Percentiles rank a stretch among this genome's conserved stretches.
phyloP scores from a whole-genome alignment of 441 rosid species.

The Codiaeum variegatum region DNA sequence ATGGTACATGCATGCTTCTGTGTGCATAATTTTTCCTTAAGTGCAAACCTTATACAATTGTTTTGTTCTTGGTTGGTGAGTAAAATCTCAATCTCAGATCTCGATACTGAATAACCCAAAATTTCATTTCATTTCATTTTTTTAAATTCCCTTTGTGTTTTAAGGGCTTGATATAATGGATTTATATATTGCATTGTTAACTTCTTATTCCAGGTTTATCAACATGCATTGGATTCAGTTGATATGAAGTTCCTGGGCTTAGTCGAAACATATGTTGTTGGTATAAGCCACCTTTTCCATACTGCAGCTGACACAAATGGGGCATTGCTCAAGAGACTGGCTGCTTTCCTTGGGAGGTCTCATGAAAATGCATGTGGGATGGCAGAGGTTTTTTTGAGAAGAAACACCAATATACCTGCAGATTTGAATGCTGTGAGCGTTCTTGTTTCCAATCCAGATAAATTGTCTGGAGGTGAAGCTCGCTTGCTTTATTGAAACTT shows the following conservation, averaged over 20 bases:
- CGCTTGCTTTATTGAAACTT: conserved; percentile 9
- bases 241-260: conserved; percentile 45
- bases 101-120: not conserved
- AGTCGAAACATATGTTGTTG: conserved; percentile 82
- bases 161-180: conserved; percentile 1
- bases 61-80: not conserved
- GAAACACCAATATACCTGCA: conserved; percentile 61
- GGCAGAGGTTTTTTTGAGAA: conserved; percentile 69
- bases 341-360: conserved; percentile 57
- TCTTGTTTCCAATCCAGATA: conserved; percentile 62
- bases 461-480: conserved; percentile 43
- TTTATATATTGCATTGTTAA: conserved; percentile 10
- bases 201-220: conserved; percentile 34
- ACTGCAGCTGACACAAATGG: conserved; percentile 62
- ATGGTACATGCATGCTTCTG: not conserved
- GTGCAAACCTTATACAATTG: not conserved
- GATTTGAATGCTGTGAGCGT: conserved; percentile 79
- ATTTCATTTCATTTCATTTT: not conserved
- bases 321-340: conserved; percentile 59
- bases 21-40: not conserved
- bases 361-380: conserved; percentile 47
- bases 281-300: conserved; percentile 75
- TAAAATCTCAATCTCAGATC: conserved; percentile 4
- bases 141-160: too few relatives aligned
- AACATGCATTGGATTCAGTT: conserved; percentile 24